Conservation (phyloP, 1,139 yeast species). For the Casaregolazyma lundiana region DNA sequence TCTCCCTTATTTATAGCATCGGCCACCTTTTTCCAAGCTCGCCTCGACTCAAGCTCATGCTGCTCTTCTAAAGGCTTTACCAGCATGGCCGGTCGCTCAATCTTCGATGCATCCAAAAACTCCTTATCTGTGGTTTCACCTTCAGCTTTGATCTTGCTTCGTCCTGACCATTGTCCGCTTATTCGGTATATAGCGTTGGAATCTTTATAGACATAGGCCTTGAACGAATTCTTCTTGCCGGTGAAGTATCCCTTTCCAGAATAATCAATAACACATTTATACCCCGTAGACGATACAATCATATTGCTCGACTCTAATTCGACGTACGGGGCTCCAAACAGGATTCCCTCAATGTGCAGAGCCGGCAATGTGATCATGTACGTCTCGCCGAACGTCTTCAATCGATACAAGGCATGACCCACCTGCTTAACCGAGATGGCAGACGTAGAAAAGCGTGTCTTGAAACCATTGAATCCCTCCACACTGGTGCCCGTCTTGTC, state of each 20-base stretch:
- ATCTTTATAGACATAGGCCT: conserved; percentile 66
- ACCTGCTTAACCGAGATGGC: conserved; percentile 80
- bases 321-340: conserved; percentile 85
- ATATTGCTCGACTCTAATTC: conserved; percentile 74
- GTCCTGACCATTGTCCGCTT: conserved; percentile 89
- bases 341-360: conserved; percentile 89
- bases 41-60: conserved; percentile 69
- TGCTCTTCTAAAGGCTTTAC: conserved; percentile 81
- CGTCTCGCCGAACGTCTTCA: conserved; percentile 54
- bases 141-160: conserved; percentile 45
- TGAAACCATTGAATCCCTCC: conserved; percentile 87
- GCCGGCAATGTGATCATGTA: conserved; percentile 89
- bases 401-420: conserved; percentile 79
- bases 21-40: conserved; percentile 84
- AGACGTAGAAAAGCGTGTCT: conserved; percentile 71
- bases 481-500: conserved; percentile 61
- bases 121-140: conserved; percentile 39
- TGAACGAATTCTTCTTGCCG: conserved; percentile 92
- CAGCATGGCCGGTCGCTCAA: conserved; percentile 49
- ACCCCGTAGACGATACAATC: conserved; percentile 80
- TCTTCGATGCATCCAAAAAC: conserved; percentile 65
- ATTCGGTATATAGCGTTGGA: conserved; percentile 65
- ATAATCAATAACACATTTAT: conserved; percentile 67
- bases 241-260: conserved; percentile 91
- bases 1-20: conserved; percentile 75